Conservation (phyloP, 352 stramenopile species). For the Pythium volutum region DNA sequence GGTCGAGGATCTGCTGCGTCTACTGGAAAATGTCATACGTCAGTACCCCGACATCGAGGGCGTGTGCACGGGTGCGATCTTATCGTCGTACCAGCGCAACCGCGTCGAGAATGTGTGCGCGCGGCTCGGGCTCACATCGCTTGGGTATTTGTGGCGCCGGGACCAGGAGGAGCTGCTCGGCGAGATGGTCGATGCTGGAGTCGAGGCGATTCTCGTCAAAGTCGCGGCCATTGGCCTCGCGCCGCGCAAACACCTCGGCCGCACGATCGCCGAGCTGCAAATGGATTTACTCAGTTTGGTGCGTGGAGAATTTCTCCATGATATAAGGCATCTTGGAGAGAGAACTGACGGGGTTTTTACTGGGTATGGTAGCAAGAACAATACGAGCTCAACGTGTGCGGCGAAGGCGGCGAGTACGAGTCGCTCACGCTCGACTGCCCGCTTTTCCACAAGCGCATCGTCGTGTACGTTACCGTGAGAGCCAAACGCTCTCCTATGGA, state of each 20-base stretch:
- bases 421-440: constrained; percentile 98
- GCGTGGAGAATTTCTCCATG: too few relatives aligned
- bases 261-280: constrained; percentile 85
- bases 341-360: neutral
- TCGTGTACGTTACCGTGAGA: constrained; percentile 52
- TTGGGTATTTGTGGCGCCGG: constrained; percentile 96
- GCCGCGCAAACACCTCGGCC: constrained; percentile 78
- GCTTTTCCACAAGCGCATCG: constrained; percentile 92
- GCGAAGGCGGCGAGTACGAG: constrained; percentile 99
- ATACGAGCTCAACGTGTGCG: constrained; percentile 98
- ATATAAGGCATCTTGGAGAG: too few relatives aligned
- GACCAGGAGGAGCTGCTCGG: constrained; percentile 91
- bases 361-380: constrained; percentile 79
- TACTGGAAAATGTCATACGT: constrained; percentile 87
- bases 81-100: constrained; percentile 98
- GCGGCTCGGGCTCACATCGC: constrained; percentile 91
- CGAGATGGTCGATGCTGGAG: constrained; percentile 92
- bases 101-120: constrained; percentile 96
- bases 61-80: constrained; percentile 97
- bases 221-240: constrained; percentile 92
- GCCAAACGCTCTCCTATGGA: neutral
- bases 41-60: constrained; percentile 88
- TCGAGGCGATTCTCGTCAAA: constrained; percentile 97
- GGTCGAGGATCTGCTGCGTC: constrained; percentile 95
- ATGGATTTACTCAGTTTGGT: constrained; percentile 89